Conservation (phyloP, 495 filamentous ascomycete genomes). For the Podospora didyma region DNA sequence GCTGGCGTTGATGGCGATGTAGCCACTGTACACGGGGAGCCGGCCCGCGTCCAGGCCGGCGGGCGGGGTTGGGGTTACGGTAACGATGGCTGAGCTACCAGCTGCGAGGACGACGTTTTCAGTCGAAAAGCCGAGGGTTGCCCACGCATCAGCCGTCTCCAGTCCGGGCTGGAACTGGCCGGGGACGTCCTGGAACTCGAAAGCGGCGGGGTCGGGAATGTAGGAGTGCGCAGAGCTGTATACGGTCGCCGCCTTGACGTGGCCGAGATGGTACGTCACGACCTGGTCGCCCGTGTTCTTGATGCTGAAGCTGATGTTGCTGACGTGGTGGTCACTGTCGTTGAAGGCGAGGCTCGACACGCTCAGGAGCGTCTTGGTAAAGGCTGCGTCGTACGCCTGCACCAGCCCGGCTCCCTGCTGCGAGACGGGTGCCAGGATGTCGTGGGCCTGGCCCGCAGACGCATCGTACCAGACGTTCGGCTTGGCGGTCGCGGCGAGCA, state of each 20-base stretch:
- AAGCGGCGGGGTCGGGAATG: constrained; percentile 23
- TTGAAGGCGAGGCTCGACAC: constrained; percentile 50
- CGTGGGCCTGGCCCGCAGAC: no score
- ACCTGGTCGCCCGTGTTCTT: constrained; percentile 39
- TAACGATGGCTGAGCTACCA: constrained; percentile 25
- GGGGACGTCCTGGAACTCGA: constrained; percentile 17
- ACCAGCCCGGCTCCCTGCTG: constrained; percentile 53
- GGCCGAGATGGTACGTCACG: constrained; percentile 39
- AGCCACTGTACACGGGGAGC: constrained; percentile 43
- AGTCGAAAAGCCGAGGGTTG: no score
- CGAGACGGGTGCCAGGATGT: constrained; percentile 39
- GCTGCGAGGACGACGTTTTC: constrained; percentile 24
- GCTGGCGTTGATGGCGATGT: constrained; percentile 39
- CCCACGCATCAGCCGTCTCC: no score
- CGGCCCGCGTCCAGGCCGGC: constrained; percentile 24
- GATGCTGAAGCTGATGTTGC: constrained; percentile 40
- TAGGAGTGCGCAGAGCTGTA: constrained; percentile 33
- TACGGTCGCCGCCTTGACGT: constrained; percentile 29
- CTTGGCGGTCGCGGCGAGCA: constrained; percentile 37
- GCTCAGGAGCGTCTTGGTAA: constrained; percentile 41
- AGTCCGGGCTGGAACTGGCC: constrained; percentile 11
- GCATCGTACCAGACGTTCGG: constrained; percentile 42
- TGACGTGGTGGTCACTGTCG: constrained; percentile 44
- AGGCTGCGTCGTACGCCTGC: constrained; percentile 47
- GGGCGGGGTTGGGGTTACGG: constrained; percentile 38